Evolutionary conservation across 2,329 filamentous ascomycete genomes (phyloP).

Genomic region (Botrytis deweyae): DNA sequence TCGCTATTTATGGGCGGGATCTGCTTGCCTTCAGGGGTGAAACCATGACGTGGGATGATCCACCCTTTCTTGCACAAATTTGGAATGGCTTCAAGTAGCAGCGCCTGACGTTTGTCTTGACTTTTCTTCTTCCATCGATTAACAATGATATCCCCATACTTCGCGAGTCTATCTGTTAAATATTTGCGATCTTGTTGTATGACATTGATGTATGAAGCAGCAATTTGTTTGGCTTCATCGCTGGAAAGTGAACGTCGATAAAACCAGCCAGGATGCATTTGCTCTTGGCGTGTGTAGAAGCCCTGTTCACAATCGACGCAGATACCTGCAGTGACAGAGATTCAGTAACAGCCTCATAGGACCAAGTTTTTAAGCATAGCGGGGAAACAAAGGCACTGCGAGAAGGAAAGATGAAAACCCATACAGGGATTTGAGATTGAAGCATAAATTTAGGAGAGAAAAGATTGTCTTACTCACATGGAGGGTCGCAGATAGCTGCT

Average conservation of each 20-base stretch:
- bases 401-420: too few relatives aligned
- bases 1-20: not conserved
- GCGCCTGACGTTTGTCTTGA: not conserved
- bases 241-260: not conserved
- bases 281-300: not conserved
- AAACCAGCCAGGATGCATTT: not conserved
- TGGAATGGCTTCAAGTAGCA: conserved; percentile 3
- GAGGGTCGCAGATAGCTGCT: not conserved
- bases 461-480: not conserved
- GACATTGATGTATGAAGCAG: not conserved
- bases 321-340: not conserved
- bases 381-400: too few relatives aligned
- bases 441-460: not conserved
- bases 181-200: conserved; percentile 7
- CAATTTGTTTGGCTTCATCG: not conserved
- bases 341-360: too few relatives aligned
- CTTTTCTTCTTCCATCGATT: conserved; percentile 17
- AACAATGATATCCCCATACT: conserved; percentile 7
- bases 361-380: too few relatives aligned
- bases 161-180: not conserved
- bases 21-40: not conserved
- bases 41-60: not conserved
- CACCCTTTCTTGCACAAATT: not conserved
- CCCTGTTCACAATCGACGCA: not conserved
- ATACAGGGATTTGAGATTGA: too few relatives aligned